Conservation (phyloP, 192 early-diverging fungal species). For the Helicostylum pulchrum region DNA sequence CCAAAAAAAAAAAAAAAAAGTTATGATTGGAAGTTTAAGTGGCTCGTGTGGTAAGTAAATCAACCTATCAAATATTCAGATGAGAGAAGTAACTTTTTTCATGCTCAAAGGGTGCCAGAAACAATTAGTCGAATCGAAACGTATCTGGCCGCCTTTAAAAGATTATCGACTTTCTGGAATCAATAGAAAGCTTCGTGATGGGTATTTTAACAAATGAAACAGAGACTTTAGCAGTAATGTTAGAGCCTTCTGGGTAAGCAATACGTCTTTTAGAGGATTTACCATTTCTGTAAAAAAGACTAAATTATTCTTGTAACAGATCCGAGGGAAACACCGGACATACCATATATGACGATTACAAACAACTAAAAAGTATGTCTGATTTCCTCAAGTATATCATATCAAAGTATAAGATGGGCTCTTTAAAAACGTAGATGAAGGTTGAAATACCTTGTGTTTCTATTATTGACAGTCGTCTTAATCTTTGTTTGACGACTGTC, state of each 20-base stretch:
- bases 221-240: slow-evolving; percentile 7
- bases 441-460: neutral
- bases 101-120: too few species aligned
- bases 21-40: too few species aligned
- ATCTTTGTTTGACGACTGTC: neutral
- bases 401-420: neutral
- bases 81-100: too few species aligned
- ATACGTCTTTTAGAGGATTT: neutral
- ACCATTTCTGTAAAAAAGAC: neutral
- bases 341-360: neutral
- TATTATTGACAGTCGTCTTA: neutral
- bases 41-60: too few species aligned
- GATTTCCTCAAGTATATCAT: too few species aligned
- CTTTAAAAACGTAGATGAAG: neutral
- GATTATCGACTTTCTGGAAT: slow-evolving; percentile 4
- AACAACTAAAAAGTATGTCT: neutral
- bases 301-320: neutral
- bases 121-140: neutral
- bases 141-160: neutral
- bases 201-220: neutral
- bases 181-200: neutral
- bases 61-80: too few species aligned
- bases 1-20: neutral
- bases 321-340: neutral
- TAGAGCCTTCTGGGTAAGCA: neutral